Base-by-base conservation (phyloP, 371 early-diverging fungal genomes). In the Nematocida ironsii region DNA sequence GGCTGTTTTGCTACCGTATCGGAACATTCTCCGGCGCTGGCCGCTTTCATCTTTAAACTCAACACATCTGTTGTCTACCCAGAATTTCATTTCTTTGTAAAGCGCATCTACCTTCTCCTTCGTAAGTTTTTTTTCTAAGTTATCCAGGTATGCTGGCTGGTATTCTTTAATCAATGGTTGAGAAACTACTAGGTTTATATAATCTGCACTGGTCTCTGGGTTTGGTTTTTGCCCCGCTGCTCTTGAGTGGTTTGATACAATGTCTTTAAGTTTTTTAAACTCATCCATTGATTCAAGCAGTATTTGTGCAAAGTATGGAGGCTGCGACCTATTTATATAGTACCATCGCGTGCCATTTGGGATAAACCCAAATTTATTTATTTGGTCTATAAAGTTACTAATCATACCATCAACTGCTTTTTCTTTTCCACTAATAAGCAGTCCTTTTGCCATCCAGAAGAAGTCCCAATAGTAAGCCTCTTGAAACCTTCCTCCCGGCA, bases 401-500 rank as follows among this genome's bases (percentile, higher is more conserved):
- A 93, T 88, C 84, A 91, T 91, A 60, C 89, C 86, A 64, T 86
- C 87, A 1, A 90, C 89, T 45, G 90, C 82, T 1, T 89, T 85
- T n/a, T 85, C 44, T 76, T 92, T 87, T 3, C 90, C 90, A 72
- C 90, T 89, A 1, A 90, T 69, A 20, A 92, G 72, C 48, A 95
- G 84, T 0, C 95, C 95, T 72, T 92, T 89, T 33, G 92, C 75
- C 7, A 91, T 90, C 88, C 92, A 95, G 82, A 89, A 93, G 20
- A 91, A 89, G 83, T 94, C 95, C 94, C 93, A 94, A 84, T 94
- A 93, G 85, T 94, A 93, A 40, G 90, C 88, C 89, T 95, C 94
- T 67, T 91, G 85, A 83, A 95, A 95, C 66, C 94, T 85, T 3
- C 94, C 94, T 4, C 95, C 95, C 9, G 95, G 94, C 9, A 94